These are phyloP conservation scores for Rubroboletus satanas DNA, from an alignment of 768 basidiomycete genomes.

Conservation along the genomic window DNA sequence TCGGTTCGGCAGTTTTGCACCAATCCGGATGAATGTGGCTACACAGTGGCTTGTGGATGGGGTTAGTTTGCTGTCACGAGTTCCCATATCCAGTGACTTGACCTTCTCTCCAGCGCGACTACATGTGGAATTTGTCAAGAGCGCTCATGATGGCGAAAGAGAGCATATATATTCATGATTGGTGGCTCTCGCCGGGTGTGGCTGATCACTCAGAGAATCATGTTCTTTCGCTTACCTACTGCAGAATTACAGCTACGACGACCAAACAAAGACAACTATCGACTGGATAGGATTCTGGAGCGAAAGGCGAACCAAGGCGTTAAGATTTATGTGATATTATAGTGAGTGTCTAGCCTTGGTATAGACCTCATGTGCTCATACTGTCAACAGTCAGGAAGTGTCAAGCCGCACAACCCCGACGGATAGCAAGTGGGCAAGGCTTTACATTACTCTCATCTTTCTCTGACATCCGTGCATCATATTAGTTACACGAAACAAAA, in stretches of 20 bases:
- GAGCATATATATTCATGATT: slow-evolving; percentile 92
- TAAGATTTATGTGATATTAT: slow-evolving; percentile 92
- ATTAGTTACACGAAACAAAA: slow-evolving; percentile 82
- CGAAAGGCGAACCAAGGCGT: slow-evolving; percentile 94
- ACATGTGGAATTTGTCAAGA: slow-evolving; percentile 95
- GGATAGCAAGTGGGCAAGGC: slow-evolving; percentile 72
- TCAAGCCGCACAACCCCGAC: slow-evolving; percentile 92
- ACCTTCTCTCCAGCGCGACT: slow-evolving; percentile 68
- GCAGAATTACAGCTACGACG: slow-evolving; percentile 83
- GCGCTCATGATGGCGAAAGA: slow-evolving; percentile 88
- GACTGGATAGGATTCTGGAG: slow-evolving; percentile 81
- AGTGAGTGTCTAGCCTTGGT: slow-evolving; percentile 46
- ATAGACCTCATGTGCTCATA: slow-evolving; percentile 2
- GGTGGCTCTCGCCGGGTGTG: slow-evolving; percentile 92
- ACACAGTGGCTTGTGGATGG: slow-evolving; percentile 99
- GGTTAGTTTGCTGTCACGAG: slow-evolving; percentile 43
- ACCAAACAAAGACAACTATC: slow-evolving; percentile 79
- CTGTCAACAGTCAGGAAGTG: slow-evolving; percentile 74
- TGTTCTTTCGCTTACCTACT: not conserved
- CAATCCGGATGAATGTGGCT: slow-evolving; percentile 87
- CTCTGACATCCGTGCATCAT: slow-evolving; percentile 5
- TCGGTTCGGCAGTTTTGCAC: slow-evolving; percentile 92
- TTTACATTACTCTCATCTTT: not conserved
- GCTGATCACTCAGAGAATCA: not conserved
- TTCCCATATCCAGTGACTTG: not conserved